Base-by-base conservation (phyloP, 2,329 filamentous ascomycete genomes). In the Colletotrichum sp. region DNA sequence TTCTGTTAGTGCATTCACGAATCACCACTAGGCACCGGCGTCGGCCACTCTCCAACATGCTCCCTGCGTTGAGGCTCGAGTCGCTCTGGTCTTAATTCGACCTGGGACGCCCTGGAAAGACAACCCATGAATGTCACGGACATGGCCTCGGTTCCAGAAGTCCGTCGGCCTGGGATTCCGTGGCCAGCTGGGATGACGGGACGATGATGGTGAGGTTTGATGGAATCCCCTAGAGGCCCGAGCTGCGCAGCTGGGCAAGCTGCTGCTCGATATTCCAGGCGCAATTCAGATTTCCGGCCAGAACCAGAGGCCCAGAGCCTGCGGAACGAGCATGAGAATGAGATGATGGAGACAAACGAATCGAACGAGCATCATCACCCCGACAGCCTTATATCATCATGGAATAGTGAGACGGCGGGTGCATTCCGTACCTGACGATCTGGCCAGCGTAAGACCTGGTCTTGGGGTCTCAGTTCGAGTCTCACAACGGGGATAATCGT, bases 381-480 rank as follows among this genome's bases (percentile, higher is more conserved):
- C 27, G 27, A 31, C 29, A 51, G 43, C 27, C 68, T 74, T 72
- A 63, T 72, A 74, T 67, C 68, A 74, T 74, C 55, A 36, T 54
- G 70, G 47, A 31, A 62, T 62, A 63, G 63, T 67, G 58, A 72
- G 69, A 66, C 68, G 72, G 43, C 55, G 47, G 69, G 24, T 61
- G 66, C 72, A 72, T 74, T 74, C 72, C 72, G 72, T 74, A 72
- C 72, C 72, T 74, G 72, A 72, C 72, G 72, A 74, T 74, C 72
- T 63, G 62, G 68, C 68, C 72, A 74, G 68, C 72, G 31, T 55
- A 8, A 61, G 63, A 31, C 38, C 36, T 38, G 38, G 51, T 70
- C 66, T 73, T 73, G 61, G 61, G 57, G 64, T 47, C 67, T 74
- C 62, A 67, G 24, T 15, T 38, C 57, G 47, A 65, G 68, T 72